phyloP scores from a whole-genome alignment of 441 rosid genomes.

The Geranium incanum region DNA sequence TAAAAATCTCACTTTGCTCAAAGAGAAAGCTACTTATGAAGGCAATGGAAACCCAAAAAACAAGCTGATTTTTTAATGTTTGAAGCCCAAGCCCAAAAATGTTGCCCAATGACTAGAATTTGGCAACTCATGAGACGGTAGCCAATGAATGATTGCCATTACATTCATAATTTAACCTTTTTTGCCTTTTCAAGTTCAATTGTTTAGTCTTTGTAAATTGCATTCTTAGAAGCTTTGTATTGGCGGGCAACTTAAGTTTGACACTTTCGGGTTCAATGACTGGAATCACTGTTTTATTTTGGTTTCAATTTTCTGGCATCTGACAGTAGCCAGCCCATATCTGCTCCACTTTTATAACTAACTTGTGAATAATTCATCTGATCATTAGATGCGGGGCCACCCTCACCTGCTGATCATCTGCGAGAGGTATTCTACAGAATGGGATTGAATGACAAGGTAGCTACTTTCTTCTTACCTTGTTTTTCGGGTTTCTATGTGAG shows the following conservation, averaged over 20 bases:
- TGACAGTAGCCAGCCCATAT: not conserved
- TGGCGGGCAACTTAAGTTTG: not conserved
- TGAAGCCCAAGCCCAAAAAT: no score
- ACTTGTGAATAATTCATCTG: conserved; percentile 14
- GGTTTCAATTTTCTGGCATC: not conserved
- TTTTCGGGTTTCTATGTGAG: conserved; percentile 9
- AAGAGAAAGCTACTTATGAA: not conserved
- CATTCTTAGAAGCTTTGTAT: not conserved
- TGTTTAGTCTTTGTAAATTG: not conserved
- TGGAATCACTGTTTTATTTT: not conserved
- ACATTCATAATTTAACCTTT: not conserved
- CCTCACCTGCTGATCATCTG: conserved; percentile 75
- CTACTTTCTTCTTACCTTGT: conserved; percentile 9
- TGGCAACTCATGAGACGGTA: not conserved
- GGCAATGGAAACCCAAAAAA: not conserved
- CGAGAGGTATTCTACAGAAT: conserved; percentile 83
- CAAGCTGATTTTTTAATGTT: not conserved
- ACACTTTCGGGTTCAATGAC: not conserved
- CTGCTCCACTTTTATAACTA: not conserved
- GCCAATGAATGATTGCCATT: not conserved
- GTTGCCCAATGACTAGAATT: not conserved
- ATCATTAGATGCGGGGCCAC: conserved; percentile 72
- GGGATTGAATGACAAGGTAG: conserved; percentile 84
- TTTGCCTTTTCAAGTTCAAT: not conserved
- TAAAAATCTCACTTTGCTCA: not conserved